A percentile compares a stretch with the other conserved stretches of the same genome.
phyloP scores from a whole-genome alignment of 2,329 filamentous ascomycete species.

The Daldinia eschscholtzii region DNA sequence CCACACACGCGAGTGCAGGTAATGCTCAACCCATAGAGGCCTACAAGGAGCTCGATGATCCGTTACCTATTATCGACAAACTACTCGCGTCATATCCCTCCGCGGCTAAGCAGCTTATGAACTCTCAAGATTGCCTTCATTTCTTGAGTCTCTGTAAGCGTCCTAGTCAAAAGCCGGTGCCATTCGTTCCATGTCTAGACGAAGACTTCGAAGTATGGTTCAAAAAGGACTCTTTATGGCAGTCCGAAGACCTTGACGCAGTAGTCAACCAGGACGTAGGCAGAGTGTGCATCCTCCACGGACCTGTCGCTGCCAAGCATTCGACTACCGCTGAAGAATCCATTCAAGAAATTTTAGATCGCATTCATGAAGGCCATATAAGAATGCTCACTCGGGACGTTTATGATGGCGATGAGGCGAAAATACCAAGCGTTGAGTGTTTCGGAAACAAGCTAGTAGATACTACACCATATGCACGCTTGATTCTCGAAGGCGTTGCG shows the following conservation, averaged over 20 bases:
- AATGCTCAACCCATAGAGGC: conserved; percentile 12
- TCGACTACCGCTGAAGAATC: conserved; percentile 46
- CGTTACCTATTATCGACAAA: conserved; percentile 20
- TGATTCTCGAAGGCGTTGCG: conserved; percentile 32
- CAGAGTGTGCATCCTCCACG: conserved; percentile 54
- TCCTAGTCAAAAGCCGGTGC: conserved; percentile 53
- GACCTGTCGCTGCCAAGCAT: conserved; percentile 52
- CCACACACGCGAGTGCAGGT: conserved; percentile 4
- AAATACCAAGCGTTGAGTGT: conserved; percentile 75
- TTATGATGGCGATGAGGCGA: conserved; percentile 59
- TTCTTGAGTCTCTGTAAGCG: conserved; percentile 52
- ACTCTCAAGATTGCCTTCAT: conserved; percentile 45
- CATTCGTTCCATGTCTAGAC: conserved; percentile 54
- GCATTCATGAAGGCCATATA: conserved; percentile 41
- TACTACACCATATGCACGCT: background rate
- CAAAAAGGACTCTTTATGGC: conserved; percentile 58
- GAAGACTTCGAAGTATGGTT: conserved; percentile 56
- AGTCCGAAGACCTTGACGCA: conserved; percentile 55
- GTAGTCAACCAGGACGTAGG: conserved; percentile 53
- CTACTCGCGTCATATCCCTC: conserved; percentile 32
- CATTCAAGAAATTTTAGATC: conserved; percentile 49
- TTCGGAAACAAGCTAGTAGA: conserved; percentile 61
- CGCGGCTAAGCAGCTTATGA: conserved; percentile 38
- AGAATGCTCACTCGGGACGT: conserved; percentile 27
- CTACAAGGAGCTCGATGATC: conserved; percentile 28